Base-by-base conservation (phyloP, 2,329 filamentous ascomycete genomes). In the Akanthomyces lecanii region DNA sequence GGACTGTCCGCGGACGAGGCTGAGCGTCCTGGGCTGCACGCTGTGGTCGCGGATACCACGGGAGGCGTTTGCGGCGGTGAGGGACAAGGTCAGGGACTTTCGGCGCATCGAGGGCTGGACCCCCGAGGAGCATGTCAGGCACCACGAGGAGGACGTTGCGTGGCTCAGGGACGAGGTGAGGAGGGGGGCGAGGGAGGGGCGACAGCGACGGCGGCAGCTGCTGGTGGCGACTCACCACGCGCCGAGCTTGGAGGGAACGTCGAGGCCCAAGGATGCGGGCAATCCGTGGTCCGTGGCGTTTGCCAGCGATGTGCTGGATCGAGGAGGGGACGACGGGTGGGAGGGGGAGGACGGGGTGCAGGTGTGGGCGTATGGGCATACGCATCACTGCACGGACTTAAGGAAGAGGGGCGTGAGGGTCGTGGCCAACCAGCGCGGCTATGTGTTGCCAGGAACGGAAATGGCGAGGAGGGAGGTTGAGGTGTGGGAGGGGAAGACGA, bases 151-250 rank as follows among this genome's bases (percentile, higher is more conserved):
- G 23, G 85, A 88, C 64, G 64, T 79, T 3, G 67, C 73, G 2
- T 88, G 84, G 84, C 73, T 88, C 14, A 72, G 69, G 28, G 67
- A 64, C 14, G 75, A 80, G 65, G 72, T 79, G 40, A 69, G 66
- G 42, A 61, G 44, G 55, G 64, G 45, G 61, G 59, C 25, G 52
- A 67, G 53, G 40, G 67, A 58, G 63, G 42, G 62, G 33, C 33
- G 8, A 7, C 6, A 64, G 21, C 25, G 10, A 38, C 57, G 53
- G 2, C 65, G 70, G 48, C 65, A 52, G 52, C 62, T 85, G 7
- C 63, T 87, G 0, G 77, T 87, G 0, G 77, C 81, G 0, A 87
- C 83, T 0, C 83, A 87, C 61, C 84, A 87, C 67, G 82, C 84
- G 2, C 85, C 85, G 1, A 79, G 75, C n/a, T 66, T 81, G 0